Base-by-base conservation (phyloP, 2,329 filamentous ascomycete species). In the Incumbomyces lentus region DNA sequence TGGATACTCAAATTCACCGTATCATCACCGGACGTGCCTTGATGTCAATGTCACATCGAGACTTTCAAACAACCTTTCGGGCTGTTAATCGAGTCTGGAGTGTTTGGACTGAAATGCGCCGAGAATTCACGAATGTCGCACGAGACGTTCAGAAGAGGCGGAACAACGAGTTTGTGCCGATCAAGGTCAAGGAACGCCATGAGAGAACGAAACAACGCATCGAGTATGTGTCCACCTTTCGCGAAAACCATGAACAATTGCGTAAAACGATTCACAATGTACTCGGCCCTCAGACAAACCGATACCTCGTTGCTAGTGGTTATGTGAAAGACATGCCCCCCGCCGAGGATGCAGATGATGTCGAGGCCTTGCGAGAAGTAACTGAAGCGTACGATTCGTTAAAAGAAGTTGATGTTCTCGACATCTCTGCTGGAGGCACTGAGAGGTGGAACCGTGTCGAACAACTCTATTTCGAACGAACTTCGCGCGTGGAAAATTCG, bases 141-240 rank as follows among this genome's bases (percentile, higher is more conserved):
- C 86, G 92, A 67, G 93, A 98, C 60, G 88, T 94, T 6, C 95
- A 87, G 2, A 79, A 90, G 54, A 84, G 89, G 57, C 80, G 92
- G 56, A 93, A 95, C 60, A 93, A 96, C 65, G 95, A 94, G 64
- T 98, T 98, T 64, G 95, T 98, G 54, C 89, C 90, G 3, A 96
- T 99, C 72, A 96, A 96, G 70, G 89, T 98, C 63, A 78, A 75
- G 54, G 84, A 88, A 51, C 84, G 86, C 58, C 92, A 98, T 62
- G 82, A 79, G 33, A 85, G 90, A 63, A 85, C 92, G 19, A 88
- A 96, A 65, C 83, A 92, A 52, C 81, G 92, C 36, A 74, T 99
- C 55, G 88, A 86, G 59, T 98, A 98, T 63, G 88, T 99, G 53
- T 80, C 81, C 58, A 95, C 86, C 16, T 99, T 99, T 71, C 81